Evolutionary conservation across 768 basidiomycete species (phyloP).

Genomic region (Phanerochaete sordida): DNA sequence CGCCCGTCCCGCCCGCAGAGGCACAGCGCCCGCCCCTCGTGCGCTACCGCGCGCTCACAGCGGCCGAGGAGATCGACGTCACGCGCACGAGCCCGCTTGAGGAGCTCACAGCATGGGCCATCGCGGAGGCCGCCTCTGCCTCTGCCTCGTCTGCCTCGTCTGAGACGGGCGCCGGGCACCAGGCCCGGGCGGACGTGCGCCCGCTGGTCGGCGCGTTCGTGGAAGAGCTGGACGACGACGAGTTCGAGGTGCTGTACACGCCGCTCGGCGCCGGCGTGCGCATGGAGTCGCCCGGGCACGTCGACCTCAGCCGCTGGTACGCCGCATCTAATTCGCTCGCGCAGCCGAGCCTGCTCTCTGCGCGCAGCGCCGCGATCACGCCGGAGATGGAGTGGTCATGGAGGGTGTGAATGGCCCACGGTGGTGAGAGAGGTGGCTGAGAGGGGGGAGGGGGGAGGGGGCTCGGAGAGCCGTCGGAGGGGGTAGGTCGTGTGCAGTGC

Average conservation of each 20-base stretch:
- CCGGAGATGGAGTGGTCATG: neutral
- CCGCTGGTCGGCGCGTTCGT: neutral
- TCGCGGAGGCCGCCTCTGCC: neutral
- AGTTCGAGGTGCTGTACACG: neutral
- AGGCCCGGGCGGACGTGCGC: neutral
- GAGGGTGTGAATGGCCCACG: too few species aligned
- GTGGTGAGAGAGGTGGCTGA: too few species aligned
- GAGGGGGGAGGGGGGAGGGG: too few species aligned
- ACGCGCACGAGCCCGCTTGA: neutral
- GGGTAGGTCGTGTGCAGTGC: neutral
- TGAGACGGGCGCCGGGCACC: neutral
- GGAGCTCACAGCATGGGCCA: conserved; percentile 1
- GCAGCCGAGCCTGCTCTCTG: neutral
- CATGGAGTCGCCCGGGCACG: neutral
- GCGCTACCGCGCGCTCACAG: neutral
- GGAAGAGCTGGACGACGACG: neutral
- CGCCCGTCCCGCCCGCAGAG: neutral
- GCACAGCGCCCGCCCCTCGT: neutral
- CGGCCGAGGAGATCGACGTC: neutral
- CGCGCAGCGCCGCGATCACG: neutral
- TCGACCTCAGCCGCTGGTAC: neutral
- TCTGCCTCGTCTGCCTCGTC: too few species aligned
- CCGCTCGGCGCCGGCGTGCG: neutral
- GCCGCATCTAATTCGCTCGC: neutral
- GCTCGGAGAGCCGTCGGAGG: too few species aligned